These are phyloP conservation scores for Yarrowia sp. DNA, from an alignment of 805 yeast genomes.

Conservation along the genomic window DNA sequence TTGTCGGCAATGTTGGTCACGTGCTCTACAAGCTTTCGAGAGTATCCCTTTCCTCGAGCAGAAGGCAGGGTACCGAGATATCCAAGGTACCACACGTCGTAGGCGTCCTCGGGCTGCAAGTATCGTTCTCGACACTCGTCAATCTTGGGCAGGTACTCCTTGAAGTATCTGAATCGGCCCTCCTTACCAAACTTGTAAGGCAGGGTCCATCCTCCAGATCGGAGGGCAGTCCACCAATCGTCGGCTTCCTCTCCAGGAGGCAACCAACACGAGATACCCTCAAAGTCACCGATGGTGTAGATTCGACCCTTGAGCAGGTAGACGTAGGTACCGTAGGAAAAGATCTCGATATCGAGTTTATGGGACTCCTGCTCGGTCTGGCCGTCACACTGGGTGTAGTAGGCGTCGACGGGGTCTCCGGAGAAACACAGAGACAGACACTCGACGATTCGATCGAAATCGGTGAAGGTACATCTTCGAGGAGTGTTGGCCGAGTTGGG, in stretches of 20 bases:
- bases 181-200: conserved; percentile 52
- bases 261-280: conserved; percentile 53
- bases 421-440: conserved; percentile 32
- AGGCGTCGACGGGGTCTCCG: conserved; percentile 35
- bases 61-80: conserved; percentile 66
- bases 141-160: conserved; percentile 59
- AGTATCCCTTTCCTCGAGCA: conserved; percentile 66
- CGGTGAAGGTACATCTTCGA: conserved; percentile 18
- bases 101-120: conserved; percentile 52
- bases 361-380: conserved; percentile 51
- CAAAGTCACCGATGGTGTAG: conserved; percentile 58
- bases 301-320: conserved; percentile 59
- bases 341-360: conserved; percentile 58
- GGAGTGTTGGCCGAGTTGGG: background rate
- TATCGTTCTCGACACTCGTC: conserved; percentile 54
- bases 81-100: conserved; percentile 61
- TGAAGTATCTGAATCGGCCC: conserved; percentile 59
- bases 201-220: conserved; percentile 50
- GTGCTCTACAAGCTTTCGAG: conserved; percentile 59
- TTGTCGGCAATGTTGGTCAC: conserved; percentile 55
- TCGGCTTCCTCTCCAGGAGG: conserved; percentile 46
- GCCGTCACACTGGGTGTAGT: conserved; percentile 47
- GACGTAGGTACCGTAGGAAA: conserved; percentile 61
- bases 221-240: conserved; percentile 44
- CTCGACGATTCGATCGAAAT: conserved; percentile 21